Percentiles rank a stretch among this genome's conserved stretches.
Conservation (phyloP, 2,329 filamentous ascomycete species). For the Elsinoe batatas region DNA sequence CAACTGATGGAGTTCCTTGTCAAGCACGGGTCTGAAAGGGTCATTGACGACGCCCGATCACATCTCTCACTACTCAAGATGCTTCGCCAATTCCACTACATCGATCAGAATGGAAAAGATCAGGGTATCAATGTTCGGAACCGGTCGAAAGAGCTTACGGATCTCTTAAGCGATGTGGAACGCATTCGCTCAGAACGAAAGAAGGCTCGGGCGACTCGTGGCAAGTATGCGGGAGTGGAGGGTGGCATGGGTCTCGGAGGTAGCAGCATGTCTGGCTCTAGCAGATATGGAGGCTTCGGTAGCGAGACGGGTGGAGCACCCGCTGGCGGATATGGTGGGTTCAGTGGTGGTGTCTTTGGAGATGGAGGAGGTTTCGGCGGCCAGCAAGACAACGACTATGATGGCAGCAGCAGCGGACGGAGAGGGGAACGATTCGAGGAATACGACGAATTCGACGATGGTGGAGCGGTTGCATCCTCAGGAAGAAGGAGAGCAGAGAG, state of each 20-base stretch:
- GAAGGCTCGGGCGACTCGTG: conserved; percentile 80
- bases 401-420: conserved; percentile 57
- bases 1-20: conserved; percentile 94
- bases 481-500: conserved; percentile 41
- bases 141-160: conserved; percentile 86
- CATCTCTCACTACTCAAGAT: conserved; percentile 95
- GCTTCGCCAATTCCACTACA: conserved; percentile 96
- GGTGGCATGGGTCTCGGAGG: conserved; percentile 59
- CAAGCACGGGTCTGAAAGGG: conserved; percentile 95
- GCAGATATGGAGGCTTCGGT: conserved; percentile 82
- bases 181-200: conserved; percentile 66
- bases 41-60: conserved; percentile 92
- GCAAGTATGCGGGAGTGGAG: conserved; percentile 92
- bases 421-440: conserved; percentile 78
- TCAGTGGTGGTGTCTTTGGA: conserved; percentile 74
- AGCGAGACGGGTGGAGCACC: conserved; percentile 48
- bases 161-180: conserved; percentile 87
- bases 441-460: conserved; percentile 93
- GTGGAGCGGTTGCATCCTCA: conserved; percentile 41
- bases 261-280: conserved; percentile 40
- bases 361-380: conserved; percentile 91
- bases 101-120: conserved; percentile 92
- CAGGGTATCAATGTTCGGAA: conserved; percentile 97
- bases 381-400: conserved; percentile 45
- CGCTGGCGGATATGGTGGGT: conserved; percentile 48